These are phyloP conservation scores for Fusarium bactridioides DNA, from an alignment of 2,329 filamentous ascomycete genomes.

Conservation along the genomic window DNA sequence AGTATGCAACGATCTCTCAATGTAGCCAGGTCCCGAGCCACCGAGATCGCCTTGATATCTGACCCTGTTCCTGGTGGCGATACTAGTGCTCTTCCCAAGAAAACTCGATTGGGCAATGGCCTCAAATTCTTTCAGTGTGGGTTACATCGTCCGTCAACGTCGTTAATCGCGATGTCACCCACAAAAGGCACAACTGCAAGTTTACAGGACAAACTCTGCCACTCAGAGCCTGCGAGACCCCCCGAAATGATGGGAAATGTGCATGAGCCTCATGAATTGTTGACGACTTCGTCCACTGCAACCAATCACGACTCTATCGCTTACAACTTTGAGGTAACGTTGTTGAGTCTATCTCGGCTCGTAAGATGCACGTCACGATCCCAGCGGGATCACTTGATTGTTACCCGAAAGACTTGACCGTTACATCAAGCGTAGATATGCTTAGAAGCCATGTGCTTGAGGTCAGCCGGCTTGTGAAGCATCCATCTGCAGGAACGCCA, in stretches of 20 bases:
- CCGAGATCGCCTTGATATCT: constrained; percentile 11
- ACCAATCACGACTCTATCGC: constrained; percentile 3
- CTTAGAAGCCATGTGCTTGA: constrained; percentile 11
- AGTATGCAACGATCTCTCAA: constrained; percentile 13
- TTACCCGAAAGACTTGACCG: constrained; percentile 19
- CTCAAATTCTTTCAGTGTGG: constrained; percentile 14
- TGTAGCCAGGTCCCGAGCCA: constrained; percentile 4
- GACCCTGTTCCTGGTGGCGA: constrained; percentile 35
- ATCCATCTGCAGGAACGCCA: neutral
- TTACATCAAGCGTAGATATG: constrained; percentile 7
- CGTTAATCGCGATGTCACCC: constrained; percentile 24
- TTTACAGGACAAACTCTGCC: neutral
- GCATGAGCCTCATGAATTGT: constrained; percentile 31
- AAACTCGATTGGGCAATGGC: constrained; percentile 25
- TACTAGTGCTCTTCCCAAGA: neutral
- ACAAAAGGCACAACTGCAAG: constrained; percentile 1
- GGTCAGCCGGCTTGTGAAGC: constrained; percentile 1
- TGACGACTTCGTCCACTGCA: neutral
- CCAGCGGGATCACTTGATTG: constrained; percentile 1
- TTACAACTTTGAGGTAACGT: neutral
- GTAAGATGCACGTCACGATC: constrained; percentile 30
- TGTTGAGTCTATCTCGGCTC: neutral
- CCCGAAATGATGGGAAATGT: constrained; percentile 16
- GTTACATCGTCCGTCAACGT: constrained; percentile 28
- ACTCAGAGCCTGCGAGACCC: neutral